Base-by-base conservation (phyloP, 805 yeast species). In the Monosporozyma unispora region DNA sequence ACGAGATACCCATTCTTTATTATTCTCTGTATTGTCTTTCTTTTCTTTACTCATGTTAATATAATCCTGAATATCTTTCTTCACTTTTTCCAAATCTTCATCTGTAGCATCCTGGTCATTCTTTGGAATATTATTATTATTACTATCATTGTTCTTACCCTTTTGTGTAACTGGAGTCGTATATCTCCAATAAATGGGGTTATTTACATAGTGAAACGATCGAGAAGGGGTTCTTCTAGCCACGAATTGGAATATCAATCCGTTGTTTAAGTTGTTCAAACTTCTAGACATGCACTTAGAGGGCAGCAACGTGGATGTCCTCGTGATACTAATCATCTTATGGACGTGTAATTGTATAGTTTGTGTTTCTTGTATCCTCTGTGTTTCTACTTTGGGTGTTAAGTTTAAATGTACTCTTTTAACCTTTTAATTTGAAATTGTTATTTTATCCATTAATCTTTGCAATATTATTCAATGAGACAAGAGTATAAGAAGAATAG, bases 31-130 rank as follows among this genome's bases (percentile, higher is more conserved):
- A 9, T 7, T 19, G 11, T 12, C 53, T 52, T 29, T 44, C 40
- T 50, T 50, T 40, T 54, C 54, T 6, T 58, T 52, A 12, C 54
- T 58, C 27, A 39, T 16, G n/a, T 55, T 52, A n/a, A 60, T 50
- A 39, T 52, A 62, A n/a, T 55, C 52, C 27, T 59, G 53, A 9
- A 63, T 55, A 35, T 59, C 61, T 37, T 53, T 54, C 41, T 50
- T 56, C 18, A 64, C 38, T 16, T 45, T 47, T 7, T 56, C 61
- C 11, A 64, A 43, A 47, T 62, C 66, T 27, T 53, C 55, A 45
- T 59, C 65, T 18, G 38, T 28, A 18, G 27, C 33, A 29, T 28
- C 16, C 27, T 29, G 10, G 38, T n/a, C 7, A 27, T 18, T 18
- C 19, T 27, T n/a, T 37, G 42, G 21, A 2, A 10, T 27, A 21